Base-by-base conservation (phyloP, 768 basidiomycete genomes). In the Trametes cubensis region DNA sequence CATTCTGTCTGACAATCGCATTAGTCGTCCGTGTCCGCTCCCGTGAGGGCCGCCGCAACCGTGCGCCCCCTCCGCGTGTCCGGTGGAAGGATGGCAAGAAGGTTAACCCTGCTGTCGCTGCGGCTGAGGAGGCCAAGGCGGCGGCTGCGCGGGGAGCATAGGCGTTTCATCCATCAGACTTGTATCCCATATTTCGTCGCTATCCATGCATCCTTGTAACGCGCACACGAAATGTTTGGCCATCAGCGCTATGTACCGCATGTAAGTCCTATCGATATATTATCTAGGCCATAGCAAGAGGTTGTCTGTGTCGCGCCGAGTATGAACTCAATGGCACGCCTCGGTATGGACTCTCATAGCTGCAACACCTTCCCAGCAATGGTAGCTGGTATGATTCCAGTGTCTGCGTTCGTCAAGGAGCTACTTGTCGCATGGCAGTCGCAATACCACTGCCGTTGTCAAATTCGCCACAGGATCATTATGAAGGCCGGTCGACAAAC, bases 11-110 rank as follows among this genome's bases (percentile, higher is more conserved):
- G 7, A 28, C 28, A 28, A 28, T 41, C 14, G 3, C 42, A 21
- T 39, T 69, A 97, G 95, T 99, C 67, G 97, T 99, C 67, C 96
- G 97, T 77, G 97, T 98, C 52, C 94, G 97, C 66, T 98, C 97
- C 63, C 85, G 90, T 66, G 91, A 92, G 82, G 93, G 93, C 58
- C 90, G 96, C 72, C 86, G 96, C 78, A 98, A 97, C 88, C 94
- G 97, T 77, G 90, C 93, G 3, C 97, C 97, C 63, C 97, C 97
- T 67, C 94, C 94, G 26, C 92, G 97, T 66, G 79, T 98, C 67
- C 84, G 96, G 69, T 98, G 94, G 94, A 95, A 94, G 79, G 91
- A 93, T 74, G 89, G 88, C 63, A 92, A 97, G 85, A 93, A 94
- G 83, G 88, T 95, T 77, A 96, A 96, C 81, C 91, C 94, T 47